Conservation (phyloP, 2,329 filamentous ascomycete genomes). For the Macrophomina pseudophaseolina region DNA sequence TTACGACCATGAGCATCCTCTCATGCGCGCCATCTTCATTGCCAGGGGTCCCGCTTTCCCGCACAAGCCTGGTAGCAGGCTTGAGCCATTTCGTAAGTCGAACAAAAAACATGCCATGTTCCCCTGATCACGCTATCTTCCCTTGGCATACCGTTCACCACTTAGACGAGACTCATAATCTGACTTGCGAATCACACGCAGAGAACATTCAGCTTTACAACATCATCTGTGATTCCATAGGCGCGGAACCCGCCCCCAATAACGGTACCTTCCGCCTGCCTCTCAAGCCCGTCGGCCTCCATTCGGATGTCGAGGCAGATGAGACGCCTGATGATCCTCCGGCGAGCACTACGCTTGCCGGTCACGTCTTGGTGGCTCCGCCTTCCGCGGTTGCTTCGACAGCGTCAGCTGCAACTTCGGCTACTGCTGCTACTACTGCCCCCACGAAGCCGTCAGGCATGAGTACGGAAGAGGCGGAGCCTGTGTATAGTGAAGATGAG, state of each 20-base stretch:
- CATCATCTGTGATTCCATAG: conserved; percentile 86
- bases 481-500: not conserved
- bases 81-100: conserved; percentile 81
- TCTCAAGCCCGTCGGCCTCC: conserved; percentile 66
- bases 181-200: conserved; percentile 47
- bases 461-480: not conserved
- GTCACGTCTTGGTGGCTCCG: not conserved
- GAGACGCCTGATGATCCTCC: conserved; percentile 62
- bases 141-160: not conserved
- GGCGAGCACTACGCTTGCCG: conserved; percentile 1
- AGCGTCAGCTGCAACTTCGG: conserved; percentile 18
- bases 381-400: conserved; percentile 23
- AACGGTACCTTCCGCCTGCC: conserved; percentile 85
- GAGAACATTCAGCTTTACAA: conserved; percentile 97
- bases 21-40: conserved; percentile 96
- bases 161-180: not conserved
- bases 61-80: conserved; percentile 77
- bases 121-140: not conserved
- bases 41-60: conserved; percentile 92
- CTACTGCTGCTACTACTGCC: not conserved
- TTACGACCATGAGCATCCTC: conserved; percentile 90
- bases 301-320: conserved; percentile 56
- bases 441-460: not conserved
- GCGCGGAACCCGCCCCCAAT: conserved; percentile 74
- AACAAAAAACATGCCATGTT: too few relatives aligned